Conservation (phyloP, 352 stramenopile species). For the Globisporangium iwayamae region DNA sequence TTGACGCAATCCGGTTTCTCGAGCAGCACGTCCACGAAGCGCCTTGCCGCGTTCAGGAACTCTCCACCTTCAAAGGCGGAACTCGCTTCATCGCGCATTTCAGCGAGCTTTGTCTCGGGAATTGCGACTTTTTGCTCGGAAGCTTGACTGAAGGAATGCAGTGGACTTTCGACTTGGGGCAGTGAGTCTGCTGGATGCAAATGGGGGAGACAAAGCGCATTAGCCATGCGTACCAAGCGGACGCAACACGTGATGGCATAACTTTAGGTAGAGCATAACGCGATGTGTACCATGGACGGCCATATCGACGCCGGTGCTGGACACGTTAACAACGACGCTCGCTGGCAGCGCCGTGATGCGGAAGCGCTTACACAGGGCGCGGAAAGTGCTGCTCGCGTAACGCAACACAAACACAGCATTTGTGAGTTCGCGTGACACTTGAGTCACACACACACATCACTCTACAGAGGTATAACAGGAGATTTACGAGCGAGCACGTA, state of each 20-base stretch:
- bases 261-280: neutral
- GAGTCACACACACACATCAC: neutral
- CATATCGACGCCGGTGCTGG: neutral
- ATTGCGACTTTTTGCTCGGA: neutral
- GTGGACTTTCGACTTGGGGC: neutral
- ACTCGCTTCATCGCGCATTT: constrained; percentile 40
- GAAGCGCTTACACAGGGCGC: constrained; percentile 36
- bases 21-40: constrained; percentile 48
- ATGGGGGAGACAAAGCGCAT: neutral
- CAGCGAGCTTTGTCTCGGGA: constrained; percentile 20
- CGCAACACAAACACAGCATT: neutral
- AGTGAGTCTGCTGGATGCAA: neutral
- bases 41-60: constrained; percentile 37
- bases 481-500: neutral
- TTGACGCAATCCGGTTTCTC: constrained; percentile 50
- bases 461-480: neutral
- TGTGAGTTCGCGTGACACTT: neutral
- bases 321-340: constrained; percentile 26
- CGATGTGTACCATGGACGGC: neutral
- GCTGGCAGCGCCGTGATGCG: constrained; percentile 36
- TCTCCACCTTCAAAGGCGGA: constrained; percentile 52
- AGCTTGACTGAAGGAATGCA: neutral
- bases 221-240: neutral
- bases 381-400: constrained; percentile 27
- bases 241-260: neutral